Evolutionary conservation across 2,329 filamentous ascomycete genomes (phyloP), one percentile per base, ranked within the genome.

Genomic region (Clonostachys chloroleuca): DNA sequence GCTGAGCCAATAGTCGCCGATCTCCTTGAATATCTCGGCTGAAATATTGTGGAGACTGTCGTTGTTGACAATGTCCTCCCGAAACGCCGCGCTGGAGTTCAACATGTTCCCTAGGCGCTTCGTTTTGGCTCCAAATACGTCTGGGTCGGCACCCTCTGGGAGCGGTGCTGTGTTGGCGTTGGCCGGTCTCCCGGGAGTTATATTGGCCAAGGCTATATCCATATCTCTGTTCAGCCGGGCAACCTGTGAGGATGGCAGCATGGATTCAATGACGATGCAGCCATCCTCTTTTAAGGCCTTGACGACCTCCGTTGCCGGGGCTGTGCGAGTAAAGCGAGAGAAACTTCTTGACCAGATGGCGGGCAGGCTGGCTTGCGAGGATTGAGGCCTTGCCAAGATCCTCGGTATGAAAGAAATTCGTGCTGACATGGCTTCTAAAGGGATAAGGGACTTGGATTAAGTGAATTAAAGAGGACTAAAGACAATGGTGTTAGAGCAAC

Each of bases 1-100:
- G 43, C 51, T 55, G 44, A 58, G 51, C 59, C 59, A 61, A 52
- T 60, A 61, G 16, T 51, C 54, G 17, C 59, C 59, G 3, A 54
- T 54, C 18, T 60, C 58, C 35, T 52, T 45, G 5, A 47, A 59
- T 39, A 59, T 39, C 8, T n/a, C 36, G 36, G 36, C 36, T 12
- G 36, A 39, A 12, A 39, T 39, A 18, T 12, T 39, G 36, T 39
- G 36, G 14, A 39, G 36, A 12, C 36, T 39, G 12, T 39, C 36
- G 36, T 39, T 39, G 36, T 39, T 18, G 36, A 39, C 10, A n/a
- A 39, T 18, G 10, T 39, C 36, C 36, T 39, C 36, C 6, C 36
- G 36, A 18, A 39, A 39, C 4, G 36, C 10, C 36, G 36, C 36
- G 36, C 36, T 39, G 14, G 14, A 18, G 36, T n/a, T 39, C 36